Conservation (phyloP, 208 protist genomes). For the Leishmania martiniquensis region DNA sequence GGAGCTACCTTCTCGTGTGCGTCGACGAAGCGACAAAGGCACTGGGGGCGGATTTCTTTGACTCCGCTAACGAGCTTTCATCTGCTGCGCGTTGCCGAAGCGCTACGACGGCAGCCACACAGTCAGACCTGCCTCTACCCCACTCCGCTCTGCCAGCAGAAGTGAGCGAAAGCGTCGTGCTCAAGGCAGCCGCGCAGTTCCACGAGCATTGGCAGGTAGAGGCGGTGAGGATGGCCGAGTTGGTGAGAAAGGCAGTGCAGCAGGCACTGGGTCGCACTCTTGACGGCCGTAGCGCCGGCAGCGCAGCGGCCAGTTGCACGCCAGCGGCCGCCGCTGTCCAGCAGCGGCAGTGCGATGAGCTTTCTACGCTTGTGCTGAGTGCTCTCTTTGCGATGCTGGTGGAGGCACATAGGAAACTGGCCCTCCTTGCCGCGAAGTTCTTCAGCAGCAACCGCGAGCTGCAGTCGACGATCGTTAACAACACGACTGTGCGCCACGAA, state of each 20-base stretch:
- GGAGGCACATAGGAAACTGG: conserved; percentile 55
- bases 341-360: conserved; percentile 31
- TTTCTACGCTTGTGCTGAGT: conserved; percentile 24
- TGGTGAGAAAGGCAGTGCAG: conserved; percentile 24
- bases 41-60: conserved; percentile 56
- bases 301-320: not conserved
- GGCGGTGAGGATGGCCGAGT: conserved; percentile 12
- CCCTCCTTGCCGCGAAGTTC: conserved; percentile 33
- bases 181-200: conserved; percentile 42
- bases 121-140: not conserved
- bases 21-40: conserved; percentile 26
- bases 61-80: not conserved
- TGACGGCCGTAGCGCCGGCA: conserved; percentile 2
- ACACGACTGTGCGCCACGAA: conserved; percentile 53
- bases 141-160: conserved; percentile 16
- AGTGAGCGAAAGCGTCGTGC: conserved; percentile 29
- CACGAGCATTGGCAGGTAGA: conserved; percentile 42
- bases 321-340: conserved; percentile 3
- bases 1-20: conserved; percentile 39
- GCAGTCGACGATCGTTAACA: conserved; percentile 57
- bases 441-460: conserved; percentile 55
- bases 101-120: not conserved
- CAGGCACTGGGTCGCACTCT: conserved; percentile 18
- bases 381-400: conserved; percentile 33
- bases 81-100: not conserved